phyloP scores from a whole-genome alignment of 192 early-diverging fungal species.

The Entomortierella lignicola region DNA sequence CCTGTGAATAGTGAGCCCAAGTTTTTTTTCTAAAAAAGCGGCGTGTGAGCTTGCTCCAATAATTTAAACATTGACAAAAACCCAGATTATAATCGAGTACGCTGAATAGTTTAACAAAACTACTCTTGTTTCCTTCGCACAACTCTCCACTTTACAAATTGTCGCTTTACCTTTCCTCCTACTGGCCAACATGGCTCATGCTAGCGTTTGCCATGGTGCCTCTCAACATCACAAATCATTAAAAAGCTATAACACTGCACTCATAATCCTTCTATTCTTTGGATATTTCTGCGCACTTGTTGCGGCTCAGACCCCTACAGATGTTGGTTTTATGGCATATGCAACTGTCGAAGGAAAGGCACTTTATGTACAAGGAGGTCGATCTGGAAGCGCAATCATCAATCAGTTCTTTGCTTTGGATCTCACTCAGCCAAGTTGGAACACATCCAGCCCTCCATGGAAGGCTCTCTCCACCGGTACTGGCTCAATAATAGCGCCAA shows the following conservation, averaged over 20 bases:
- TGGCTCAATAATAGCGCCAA: neutral
- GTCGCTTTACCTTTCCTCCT: too few species aligned
- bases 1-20: too few species aligned
- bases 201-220: too few species aligned
- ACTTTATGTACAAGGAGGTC: conserved; percentile 11
- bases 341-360: conserved; percentile 6
- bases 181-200: too few species aligned
- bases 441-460: conserved; percentile 24
- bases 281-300: neutral
- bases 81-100: too few species aligned
- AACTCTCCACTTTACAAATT: too few species aligned
- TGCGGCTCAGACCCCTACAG: neutral
- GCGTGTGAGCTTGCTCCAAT: too few species aligned
- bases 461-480: neutral
- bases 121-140: neutral
- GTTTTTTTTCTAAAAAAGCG: too few species aligned
- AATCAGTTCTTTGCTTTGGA: conserved; percentile 16
- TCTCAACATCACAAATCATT: too few species aligned
- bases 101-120: too few species aligned
- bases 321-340: conserved; percentile 5
- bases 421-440: conserved; percentile 13
- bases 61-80: too few species aligned
- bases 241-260: too few species aligned
- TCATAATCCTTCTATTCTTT: neutral
- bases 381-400: neutral